Conservation (phyloP, 2,329 filamentous ascomycete species). For the Stenocarpella maydis region DNA sequence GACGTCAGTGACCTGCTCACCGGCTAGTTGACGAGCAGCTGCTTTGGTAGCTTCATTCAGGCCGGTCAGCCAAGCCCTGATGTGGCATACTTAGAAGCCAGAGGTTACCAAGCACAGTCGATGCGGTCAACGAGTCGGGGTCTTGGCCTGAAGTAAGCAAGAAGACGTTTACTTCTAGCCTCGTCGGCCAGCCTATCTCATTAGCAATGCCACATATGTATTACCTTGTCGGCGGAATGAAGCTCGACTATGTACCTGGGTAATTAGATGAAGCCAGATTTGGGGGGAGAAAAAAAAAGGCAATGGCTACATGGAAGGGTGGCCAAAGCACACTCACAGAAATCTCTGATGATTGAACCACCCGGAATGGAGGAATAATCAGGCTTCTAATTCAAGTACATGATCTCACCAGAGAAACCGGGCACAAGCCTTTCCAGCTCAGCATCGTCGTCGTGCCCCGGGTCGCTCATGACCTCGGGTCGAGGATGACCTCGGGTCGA, state of each 20-base stretch:
- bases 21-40: constrained; percentile 4
- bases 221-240: background rate
- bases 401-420: background rate
- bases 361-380: background rate
- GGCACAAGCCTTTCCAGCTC: background rate
- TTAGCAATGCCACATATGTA: background rate
- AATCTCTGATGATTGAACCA: background rate
- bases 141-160: background rate
- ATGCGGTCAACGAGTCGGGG: background rate
- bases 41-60: constrained; percentile 11
- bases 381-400: too few species aligned
- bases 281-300: too few species aligned
- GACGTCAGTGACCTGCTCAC: constrained; percentile 3
- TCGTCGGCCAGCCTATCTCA: constrained; percentile 4
- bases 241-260: background rate
- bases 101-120: background rate
- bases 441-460: background rate
- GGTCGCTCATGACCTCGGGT: background rate
- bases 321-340: too few species aligned
- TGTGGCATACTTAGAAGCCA: background rate
- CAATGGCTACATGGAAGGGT: too few species aligned
- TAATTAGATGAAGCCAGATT: background rate
- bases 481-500: background rate
- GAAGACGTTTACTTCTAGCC: background rate
- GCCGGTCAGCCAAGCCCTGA: constrained; percentile 11